phyloP scores from a whole-genome alignment of 768 basidiomycete genomes.

The Rhizopogon roseolus region DNA sequence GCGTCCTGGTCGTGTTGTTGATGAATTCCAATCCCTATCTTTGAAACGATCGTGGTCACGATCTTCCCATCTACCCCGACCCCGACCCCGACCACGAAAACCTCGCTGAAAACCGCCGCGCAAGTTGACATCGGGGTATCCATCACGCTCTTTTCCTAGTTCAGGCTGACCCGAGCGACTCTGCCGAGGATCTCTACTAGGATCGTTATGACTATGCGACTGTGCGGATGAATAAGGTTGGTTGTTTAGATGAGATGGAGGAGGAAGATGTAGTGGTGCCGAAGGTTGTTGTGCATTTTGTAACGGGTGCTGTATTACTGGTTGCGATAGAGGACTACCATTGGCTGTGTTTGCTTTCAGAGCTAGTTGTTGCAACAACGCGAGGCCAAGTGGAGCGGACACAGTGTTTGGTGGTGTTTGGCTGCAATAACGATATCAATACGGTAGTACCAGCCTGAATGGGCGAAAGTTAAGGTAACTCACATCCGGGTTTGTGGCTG shows the following conservation, averaged over 20 bases:
- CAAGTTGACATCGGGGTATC: conserved; percentile 40
- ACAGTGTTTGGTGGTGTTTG: conserved; percentile 60
- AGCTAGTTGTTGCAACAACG: conserved; percentile 73
- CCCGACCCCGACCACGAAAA: conserved; percentile 55
- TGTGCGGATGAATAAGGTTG: conserved; percentile 3
- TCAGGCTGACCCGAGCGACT: conserved; percentile 25
- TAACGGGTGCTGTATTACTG: conserved; percentile 4
- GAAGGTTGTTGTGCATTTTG: conserved; percentile 6
- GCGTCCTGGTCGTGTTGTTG: conserved; percentile 40
- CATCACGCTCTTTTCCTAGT: conserved; percentile 40
- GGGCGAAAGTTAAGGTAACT: conserved; percentile 18
- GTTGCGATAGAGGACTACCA: conserved; percentile 18
- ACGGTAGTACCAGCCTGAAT: conserved; percentile 3
- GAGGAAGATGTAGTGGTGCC: conserved; percentile 19
- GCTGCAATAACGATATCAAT: conserved; percentile 28
- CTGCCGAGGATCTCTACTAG: conserved; percentile 36
- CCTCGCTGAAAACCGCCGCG: conserved; percentile 55
- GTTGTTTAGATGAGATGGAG: conserved; percentile 6
- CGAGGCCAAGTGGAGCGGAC: conserved; percentile 40
- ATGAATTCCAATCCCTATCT: conserved; percentile 34
- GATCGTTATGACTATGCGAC: conserved; percentile 25
- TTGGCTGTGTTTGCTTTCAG: conserved; percentile 47
- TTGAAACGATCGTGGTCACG: conserved; percentile 37
- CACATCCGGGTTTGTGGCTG: conserved; percentile 33
- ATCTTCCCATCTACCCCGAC: conserved; percentile 59